Percentiles rank a stretch among this genome's conserved stretches.
These are phyloP conservation scores for Leishmania amazonensis DNA, from an alignment of 208 protist species.

Conservation along the genomic window DNA sequence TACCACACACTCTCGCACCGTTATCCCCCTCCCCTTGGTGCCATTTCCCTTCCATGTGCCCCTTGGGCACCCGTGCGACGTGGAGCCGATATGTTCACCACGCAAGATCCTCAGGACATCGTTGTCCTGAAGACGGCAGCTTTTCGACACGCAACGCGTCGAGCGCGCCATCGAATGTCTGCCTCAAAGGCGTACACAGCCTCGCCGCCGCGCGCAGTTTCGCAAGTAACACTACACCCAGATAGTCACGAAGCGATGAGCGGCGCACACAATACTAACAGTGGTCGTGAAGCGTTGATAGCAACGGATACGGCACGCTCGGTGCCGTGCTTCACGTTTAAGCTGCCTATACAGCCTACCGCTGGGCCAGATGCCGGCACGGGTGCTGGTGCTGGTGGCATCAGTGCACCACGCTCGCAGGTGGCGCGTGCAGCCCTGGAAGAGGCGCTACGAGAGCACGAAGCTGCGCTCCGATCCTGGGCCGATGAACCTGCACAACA, in stretches of 20 bases:
- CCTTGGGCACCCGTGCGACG: not conserved
- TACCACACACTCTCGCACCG: not conserved
- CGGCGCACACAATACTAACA: not conserved
- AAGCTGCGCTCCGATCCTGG: conserved; percentile 29
- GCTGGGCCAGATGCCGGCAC: not conserved
- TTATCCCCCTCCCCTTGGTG: no score
- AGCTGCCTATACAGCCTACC: not conserved
- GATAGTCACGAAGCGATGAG: not conserved
- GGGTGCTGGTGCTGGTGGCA: not conserved
- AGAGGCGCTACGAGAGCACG: conserved; percentile 24
- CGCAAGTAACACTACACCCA: not conserved
- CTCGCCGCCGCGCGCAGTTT: not conserved
- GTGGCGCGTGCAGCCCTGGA: conserved; percentile 1
- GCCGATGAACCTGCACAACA: conserved; percentile 16
- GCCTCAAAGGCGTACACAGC: not conserved
- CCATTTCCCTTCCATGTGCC: not conserved
- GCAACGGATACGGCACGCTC: not conserved
- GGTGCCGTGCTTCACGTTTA: conserved; percentile 25
- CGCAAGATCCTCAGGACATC: conserved; percentile 11
- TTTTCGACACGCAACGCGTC: conserved; percentile 3
- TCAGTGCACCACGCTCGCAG: not conserved
- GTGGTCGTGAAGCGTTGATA: no score
- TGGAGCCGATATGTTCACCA: conserved; percentile 18
- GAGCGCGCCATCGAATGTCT: not conserved
- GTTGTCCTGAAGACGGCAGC: conserved; percentile 25